A percentile compares a stretch with the other conserved stretches of the same genome.
Conservation (phyloP, 352 stramenopile genomes). For the Lagenidium sp. region DNA sequence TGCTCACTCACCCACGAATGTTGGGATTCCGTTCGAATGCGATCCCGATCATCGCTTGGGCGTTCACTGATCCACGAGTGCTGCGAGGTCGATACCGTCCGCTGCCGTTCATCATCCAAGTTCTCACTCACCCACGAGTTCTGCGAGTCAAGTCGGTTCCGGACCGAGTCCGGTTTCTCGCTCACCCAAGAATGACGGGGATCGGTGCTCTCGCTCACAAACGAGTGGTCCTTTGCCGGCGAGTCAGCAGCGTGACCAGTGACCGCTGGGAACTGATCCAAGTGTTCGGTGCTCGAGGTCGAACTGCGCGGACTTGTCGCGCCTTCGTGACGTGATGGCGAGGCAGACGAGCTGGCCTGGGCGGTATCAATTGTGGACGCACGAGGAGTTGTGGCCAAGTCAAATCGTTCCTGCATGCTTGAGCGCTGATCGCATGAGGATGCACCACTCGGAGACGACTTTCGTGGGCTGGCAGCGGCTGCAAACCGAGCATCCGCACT, state of each 20-base stretch:
- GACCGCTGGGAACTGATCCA: too few species aligned
- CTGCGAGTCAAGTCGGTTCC: background rate
- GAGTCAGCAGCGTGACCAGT: too few species aligned
- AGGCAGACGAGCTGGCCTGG: background rate
- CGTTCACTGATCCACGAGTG: slow-evolving; percentile 5
- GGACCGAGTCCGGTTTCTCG: too few species aligned
- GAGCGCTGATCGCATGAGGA: background rate
- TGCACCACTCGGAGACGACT: background rate
- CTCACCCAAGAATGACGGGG: background rate
- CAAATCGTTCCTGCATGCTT: background rate
- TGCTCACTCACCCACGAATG: slow-evolving; percentile 5
- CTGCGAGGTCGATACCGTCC: too few species aligned
- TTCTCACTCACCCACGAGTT: slow-evolving; percentile 11
- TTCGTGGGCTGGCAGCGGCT: background rate
- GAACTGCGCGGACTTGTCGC: background rate
- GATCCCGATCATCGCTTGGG: background rate
- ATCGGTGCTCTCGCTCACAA: background rate
- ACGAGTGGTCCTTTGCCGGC: too few species aligned
- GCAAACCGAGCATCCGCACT: background rate
- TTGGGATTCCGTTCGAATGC: background rate
- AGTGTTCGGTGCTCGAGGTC: background rate
- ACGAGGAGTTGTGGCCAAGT: too few species aligned
- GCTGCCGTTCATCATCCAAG: background rate
- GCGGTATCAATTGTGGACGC: background rate
- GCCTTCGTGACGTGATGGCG: too few species aligned